A percentile compares a stretch with the other conserved stretches of the same genome.
phyloP scores from a whole-genome alignment of 2,329 filamentous ascomycete genomes.

The Alternaria gansuensis region DNA sequence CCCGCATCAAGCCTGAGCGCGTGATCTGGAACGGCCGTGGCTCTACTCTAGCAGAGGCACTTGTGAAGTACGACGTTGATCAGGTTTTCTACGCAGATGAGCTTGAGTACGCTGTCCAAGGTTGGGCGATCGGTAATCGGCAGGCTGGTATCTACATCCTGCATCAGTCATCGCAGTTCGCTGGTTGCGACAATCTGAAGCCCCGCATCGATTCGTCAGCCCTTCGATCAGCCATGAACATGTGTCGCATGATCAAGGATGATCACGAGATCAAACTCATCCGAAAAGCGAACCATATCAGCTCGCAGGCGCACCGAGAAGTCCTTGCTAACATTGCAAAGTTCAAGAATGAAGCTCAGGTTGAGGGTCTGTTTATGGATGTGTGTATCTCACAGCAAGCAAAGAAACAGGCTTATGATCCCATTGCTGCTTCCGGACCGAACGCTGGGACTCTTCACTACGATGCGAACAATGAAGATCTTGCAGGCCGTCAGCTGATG shows the following conservation, averaged over 20 bases:
- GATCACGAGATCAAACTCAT: slow-evolving; percentile 84
- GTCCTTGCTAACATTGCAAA: slow-evolving; percentile 71
- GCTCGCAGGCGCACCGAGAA: slow-evolving; percentile 76
- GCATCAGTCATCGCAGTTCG: slow-evolving; percentile 37
- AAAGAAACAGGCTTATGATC: slow-evolving; percentile 81
- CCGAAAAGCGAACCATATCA: slow-evolving; percentile 80
- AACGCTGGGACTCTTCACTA: slow-evolving; percentile 92
- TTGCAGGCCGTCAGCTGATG: slow-evolving; percentile 75
- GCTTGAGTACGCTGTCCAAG: slow-evolving; percentile 41
- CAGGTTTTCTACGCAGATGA: slow-evolving; percentile 66
- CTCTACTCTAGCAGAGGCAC: slow-evolving; percentile 68
- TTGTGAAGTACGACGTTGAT: slow-evolving; percentile 72
- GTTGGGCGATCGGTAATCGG: slow-evolving; percentile 41
- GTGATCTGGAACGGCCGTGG: slow-evolving; percentile 71
- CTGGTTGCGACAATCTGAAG: slow-evolving; percentile 18
- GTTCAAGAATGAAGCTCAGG: slow-evolving; percentile 79
- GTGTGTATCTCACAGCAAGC: slow-evolving; percentile 77
- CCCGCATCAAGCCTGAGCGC: slow-evolving; percentile 69
- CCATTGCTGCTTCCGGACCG: slow-evolving; percentile 86
- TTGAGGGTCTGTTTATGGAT: slow-evolving; percentile 79
- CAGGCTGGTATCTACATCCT: slow-evolving; percentile 49
- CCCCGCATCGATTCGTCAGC: slow-evolving; percentile 43
- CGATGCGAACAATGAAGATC: slow-evolving; percentile 75
- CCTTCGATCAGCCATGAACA: slow-evolving; percentile 77
- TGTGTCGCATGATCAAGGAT: slow-evolving; percentile 82